Percentiles rank a stretch among this genome's conserved stretches.
Evolutionary conservation across 345 rosid genomes (phyloP).

Genomic region (Aurinia saxatilis): DNA sequence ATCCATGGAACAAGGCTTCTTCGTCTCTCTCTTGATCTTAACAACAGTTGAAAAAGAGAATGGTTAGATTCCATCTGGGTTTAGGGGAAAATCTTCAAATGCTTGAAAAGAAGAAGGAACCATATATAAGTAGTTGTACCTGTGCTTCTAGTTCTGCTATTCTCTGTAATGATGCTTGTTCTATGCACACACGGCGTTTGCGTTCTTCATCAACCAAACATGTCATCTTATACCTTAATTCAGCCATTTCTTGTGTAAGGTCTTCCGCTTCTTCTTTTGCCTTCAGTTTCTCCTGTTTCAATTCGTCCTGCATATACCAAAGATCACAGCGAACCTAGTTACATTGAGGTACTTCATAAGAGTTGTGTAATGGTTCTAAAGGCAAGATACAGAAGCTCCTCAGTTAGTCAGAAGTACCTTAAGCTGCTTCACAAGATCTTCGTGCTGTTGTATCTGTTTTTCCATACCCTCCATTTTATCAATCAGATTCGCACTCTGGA

Average conservation of each 20-base stretch:
- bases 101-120: background rate
- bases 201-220: constrained; percentile 84
- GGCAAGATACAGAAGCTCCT: background rate
- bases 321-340: background rate
- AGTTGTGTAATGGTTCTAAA: background rate
- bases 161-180: constrained; percentile 77
- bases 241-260: constrained; percentile 95
- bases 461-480: constrained; percentile 42
- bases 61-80: background rate
- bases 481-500: constrained; percentile 26
- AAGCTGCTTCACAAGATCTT: constrained; percentile 49
- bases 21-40: constrained; percentile 22
- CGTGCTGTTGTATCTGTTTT: constrained; percentile 48
- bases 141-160: constrained; percentile 67
- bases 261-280: constrained; percentile 94
- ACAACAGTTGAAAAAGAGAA: background rate
- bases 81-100: background rate
- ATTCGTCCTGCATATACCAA: constrained; percentile 34
- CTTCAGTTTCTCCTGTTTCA: constrained; percentile 64
- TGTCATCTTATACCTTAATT: constrained; percentile 80
- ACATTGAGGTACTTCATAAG: background rate
- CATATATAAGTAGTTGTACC: constrained; percentile 4
- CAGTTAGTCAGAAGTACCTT: constrained; percentile 30
- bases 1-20: background rate
- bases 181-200: constrained; percentile 72